Percentiles rank a stretch among this genome's conserved stretches.
Conservation (phyloP, 306 rosid species). For the Casuarina glauca region DNA sequence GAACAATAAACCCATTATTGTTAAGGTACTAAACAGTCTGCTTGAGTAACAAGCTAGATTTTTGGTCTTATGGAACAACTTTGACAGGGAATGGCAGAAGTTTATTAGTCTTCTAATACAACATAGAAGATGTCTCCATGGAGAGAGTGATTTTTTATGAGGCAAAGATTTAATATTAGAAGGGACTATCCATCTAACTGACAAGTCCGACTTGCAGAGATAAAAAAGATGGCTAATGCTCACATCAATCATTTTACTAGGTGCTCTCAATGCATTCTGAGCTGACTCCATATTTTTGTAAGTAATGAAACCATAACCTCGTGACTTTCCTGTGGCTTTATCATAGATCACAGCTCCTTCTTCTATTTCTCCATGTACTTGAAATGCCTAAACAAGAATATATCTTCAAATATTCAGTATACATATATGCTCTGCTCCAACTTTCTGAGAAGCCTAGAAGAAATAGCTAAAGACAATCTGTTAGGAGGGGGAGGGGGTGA, state of each 20-base stretch:
- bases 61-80: background rate
- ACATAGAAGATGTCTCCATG: background rate
- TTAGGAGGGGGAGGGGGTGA: no score
- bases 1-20: background rate
- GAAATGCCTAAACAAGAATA: slow-evolving; percentile 55
- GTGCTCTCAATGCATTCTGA: slow-evolving; percentile 63
- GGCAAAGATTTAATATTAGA: slow-evolving; percentile 8
- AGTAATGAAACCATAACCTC: slow-evolving; percentile 85
- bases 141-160: background rate
- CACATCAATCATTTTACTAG: slow-evolving; percentile 83
- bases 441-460: background rate
- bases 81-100: background rate
- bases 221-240: slow-evolving; percentile 26
- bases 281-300: slow-evolving; percentile 74
- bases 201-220: slow-evolving; percentile 8
- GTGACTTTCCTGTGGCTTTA: slow-evolving; percentile 63
- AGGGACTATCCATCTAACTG: slow-evolving; percentile 4
- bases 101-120: background rate
- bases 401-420: background rate
- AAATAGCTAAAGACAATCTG: background rate
- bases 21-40: background rate
- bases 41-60: background rate
- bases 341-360: slow-evolving; percentile 75
- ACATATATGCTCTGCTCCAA: slow-evolving; percentile 2
- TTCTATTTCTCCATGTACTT: slow-evolving; percentile 78